A percentile compares a stretch with the other conserved stretches of the same genome.
phyloP scores from a whole-genome alignment of 331 rosid species.

The Pyracantha coccinea region DNA sequence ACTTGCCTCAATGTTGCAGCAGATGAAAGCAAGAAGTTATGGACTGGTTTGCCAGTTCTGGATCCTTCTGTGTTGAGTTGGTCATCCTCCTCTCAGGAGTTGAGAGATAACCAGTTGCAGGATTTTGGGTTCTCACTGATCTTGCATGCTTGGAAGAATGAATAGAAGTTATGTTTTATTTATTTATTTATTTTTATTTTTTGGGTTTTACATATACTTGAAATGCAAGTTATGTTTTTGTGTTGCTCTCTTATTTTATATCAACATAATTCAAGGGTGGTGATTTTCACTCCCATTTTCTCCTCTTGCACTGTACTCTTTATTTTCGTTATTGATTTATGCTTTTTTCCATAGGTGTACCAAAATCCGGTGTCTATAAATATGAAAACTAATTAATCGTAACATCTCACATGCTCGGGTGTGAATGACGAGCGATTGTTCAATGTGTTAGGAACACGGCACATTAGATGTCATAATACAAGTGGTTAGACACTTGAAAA shows the following conservation, averaged over 20 bases:
- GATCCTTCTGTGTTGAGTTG: conserved; percentile 38
- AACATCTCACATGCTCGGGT: no score
- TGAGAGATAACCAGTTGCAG: conserved; percentile 43
- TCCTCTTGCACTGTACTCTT: no score
- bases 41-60: conserved; percentile 24
- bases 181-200: not conserved
- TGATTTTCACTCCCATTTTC: not conserved
- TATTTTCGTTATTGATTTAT: not conserved
- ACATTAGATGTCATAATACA: no score
- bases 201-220: not conserved
- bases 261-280: not conserved
- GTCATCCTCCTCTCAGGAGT: conserved; percentile 39
- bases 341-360: not conserved
- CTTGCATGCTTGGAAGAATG: conserved; percentile 83
- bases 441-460: accelerated
- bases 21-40: conserved; percentile 27
- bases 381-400: no score
- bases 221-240: not conserved
- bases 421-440: not conserved
- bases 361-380: no score
- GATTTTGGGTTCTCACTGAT: conserved; percentile 67
- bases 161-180: conserved; percentile 16
- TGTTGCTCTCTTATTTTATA: not conserved
- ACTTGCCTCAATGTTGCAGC: conserved; percentile 40
- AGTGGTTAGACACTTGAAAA: no score